Percentiles rank a stretch among this genome's conserved stretches.
phyloP scores from a whole-genome alignment of 768 basidiomycete genomes.

The Mycena crocata region DNA sequence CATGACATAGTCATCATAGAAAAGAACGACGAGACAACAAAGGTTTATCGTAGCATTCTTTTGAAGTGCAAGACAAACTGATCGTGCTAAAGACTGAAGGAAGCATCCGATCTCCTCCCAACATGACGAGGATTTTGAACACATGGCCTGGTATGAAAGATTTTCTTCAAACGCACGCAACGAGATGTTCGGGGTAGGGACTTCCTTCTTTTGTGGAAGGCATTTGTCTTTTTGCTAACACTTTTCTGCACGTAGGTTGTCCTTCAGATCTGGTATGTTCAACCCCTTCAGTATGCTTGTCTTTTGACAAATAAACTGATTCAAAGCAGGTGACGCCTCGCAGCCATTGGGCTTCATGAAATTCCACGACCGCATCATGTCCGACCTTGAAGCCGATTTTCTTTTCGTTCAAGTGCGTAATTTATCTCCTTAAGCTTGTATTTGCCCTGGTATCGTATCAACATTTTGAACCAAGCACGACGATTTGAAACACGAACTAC shows the following conservation, averaged over 20 bases:
- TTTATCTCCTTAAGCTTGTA: no score
- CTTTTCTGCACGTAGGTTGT: neutral
- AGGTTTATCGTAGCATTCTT: neutral
- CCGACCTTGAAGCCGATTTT: conserved; percentile 22
- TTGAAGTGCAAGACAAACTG: neutral
- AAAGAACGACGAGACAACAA: neutral
- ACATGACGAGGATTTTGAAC: conserved; percentile 24
- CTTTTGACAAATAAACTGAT: neutral
- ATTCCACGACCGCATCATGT: conserved; percentile 21
- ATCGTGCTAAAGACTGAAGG: conserved; percentile 17
- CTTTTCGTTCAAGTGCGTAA: conserved; percentile 18
- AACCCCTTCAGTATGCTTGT: neutral
- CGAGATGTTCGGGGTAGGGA: conserved; percentile 20
- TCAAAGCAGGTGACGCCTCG: conserved; percentile 6
- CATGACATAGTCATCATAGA: conserved; percentile 23
- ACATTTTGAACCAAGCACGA: conserved; percentile 14
- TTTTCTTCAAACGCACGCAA: conserved; percentile 5
- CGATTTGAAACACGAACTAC: conserved; percentile 11
- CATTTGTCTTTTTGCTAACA: no score
- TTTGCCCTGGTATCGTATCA: neutral
- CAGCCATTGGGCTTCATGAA: conserved; percentile 26
- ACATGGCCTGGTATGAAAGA: conserved; percentile 22
- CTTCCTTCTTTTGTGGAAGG: no score
- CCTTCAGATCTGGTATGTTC: conserved; percentile 18
- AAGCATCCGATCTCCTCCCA: conserved; percentile 23